A percentile compares a stretch with the other conserved stretches of the same genome.
These are phyloP conservation scores for Luffa acutangula DNA, from an alignment of 306 rosid species.

Conservation along the genomic window DNA sequence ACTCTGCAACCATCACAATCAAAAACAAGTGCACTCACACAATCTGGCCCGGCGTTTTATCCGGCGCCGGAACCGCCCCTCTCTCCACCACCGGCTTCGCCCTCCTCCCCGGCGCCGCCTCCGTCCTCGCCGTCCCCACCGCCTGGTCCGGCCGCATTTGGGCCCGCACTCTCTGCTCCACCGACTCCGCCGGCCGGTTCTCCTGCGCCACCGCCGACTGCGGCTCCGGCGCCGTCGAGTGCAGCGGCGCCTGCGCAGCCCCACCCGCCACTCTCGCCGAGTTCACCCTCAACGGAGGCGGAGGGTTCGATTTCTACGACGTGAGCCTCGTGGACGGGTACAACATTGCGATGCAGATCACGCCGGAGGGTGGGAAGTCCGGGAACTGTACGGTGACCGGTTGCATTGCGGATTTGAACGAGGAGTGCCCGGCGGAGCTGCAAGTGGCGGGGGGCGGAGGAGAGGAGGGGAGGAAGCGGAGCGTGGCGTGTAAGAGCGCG, in stretches of 20 bases:
- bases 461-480: neutral
- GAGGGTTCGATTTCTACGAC: constrained; percentile 72
- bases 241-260: constrained; percentile 36
- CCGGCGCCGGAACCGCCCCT: constrained; percentile 47
- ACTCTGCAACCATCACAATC: constrained; percentile 45
- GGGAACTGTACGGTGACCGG: constrained; percentile 69
- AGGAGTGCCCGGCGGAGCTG: constrained; percentile 56
- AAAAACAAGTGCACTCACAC: constrained; percentile 51
- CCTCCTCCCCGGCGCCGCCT: constrained; percentile 41
- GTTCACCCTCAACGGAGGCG: constrained; percentile 59
- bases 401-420: constrained; percentile 53
- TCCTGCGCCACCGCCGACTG: constrained; percentile 73
- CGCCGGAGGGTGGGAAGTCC: constrained; percentile 32
- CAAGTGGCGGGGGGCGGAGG: constrained; percentile 5
- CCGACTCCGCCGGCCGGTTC: constrained; percentile 44
- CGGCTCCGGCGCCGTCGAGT: constrained; percentile 47
- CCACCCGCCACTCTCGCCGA: constrained; percentile 73
- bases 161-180: constrained; percentile 63
- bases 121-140: constrained; percentile 27
- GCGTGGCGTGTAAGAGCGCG: constrained; percentile 7
- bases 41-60: constrained; percentile 69
- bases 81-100: constrained; percentile 60
- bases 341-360: constrained; percentile 60
- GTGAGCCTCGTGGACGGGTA: constrained; percentile 90
- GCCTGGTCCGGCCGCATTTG: constrained; percentile 89